Evolutionary conservation across 2,329 filamentous ascomycete genomes (phyloP).

Genomic region (Pseudopyrenochaeta lycopersici): DNA sequence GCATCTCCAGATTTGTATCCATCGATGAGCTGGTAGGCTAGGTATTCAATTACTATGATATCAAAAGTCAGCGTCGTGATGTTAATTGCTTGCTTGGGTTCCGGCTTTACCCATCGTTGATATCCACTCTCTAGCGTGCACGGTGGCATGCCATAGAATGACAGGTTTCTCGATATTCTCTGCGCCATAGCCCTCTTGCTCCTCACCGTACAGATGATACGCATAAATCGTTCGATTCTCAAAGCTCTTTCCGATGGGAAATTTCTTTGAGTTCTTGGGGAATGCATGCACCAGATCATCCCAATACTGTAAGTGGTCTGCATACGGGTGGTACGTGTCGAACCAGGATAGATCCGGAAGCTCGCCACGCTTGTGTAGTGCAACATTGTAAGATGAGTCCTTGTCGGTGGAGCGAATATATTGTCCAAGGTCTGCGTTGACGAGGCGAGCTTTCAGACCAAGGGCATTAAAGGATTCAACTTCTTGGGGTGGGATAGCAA

Average conservation of each 20-base stretch:
- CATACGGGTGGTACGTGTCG: constrained; percentile 42
- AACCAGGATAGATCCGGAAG: constrained; percentile 52
- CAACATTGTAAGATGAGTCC: constrained; percentile 16
- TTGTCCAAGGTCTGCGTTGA: constrained; percentile 56
- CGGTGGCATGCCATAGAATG: constrained; percentile 45
- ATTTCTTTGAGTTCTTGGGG: constrained; percentile 37
- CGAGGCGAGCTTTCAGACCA: constrained; percentile 46
- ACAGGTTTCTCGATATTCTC: constrained; percentile 33
- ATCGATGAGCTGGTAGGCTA: constrained; percentile 39
- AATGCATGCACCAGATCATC: constrained; percentile 38
- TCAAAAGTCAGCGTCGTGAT: neutral
- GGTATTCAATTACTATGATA: constrained; percentile 39
- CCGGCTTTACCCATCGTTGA: constrained; percentile 10
- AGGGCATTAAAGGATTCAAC: constrained; percentile 49
- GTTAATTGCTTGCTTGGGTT: too few relatives aligned
- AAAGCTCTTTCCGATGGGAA: constrained; percentile 38
- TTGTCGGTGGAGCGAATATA: constrained; percentile 47
- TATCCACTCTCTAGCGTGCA: constrained; percentile 42
- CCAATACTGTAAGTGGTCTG: constrained; percentile 41
- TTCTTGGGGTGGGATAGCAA: constrained; percentile 53
- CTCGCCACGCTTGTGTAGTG: constrained; percentile 40
- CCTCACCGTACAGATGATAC: constrained; percentile 36
- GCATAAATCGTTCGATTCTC: constrained; percentile 43
- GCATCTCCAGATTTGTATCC: constrained; percentile 36
- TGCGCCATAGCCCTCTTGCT: constrained; percentile 18